These are phyloP conservation scores for Davidsoniella eucalypti DNA, from an alignment of 2,329 filamentous ascomycete species.

Conservation along the genomic window DNA sequence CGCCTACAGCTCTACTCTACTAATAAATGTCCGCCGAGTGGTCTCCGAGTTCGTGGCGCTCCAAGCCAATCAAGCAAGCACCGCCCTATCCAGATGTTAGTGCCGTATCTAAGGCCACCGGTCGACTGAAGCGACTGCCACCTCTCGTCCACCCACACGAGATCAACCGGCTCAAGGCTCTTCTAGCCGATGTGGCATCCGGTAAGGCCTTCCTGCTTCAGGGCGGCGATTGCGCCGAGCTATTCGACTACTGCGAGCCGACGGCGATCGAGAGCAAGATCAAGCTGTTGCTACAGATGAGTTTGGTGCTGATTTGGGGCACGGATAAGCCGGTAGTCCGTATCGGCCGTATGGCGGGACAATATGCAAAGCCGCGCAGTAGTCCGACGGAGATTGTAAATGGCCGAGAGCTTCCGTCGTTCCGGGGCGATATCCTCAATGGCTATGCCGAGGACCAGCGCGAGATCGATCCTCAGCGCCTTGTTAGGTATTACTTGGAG, in stretches of 20 bases:
- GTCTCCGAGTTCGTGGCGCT: constrained; percentile 54
- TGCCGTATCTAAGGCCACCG: constrained; percentile 41
- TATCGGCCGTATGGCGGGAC: constrained; percentile 89
- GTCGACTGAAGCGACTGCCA: constrained; percentile 52
- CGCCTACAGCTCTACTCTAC: too few species aligned
- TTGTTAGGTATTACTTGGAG: constrained; percentile 43
- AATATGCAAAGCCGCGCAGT: constrained; percentile 91
- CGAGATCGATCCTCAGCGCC: constrained; percentile 62
- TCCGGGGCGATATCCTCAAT: constrained; percentile 91
- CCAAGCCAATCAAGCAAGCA: constrained; percentile 63
- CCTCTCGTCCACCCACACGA: constrained; percentile 67
- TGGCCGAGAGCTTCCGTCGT: constrained; percentile 69
- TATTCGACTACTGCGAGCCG: constrained; percentile 91
- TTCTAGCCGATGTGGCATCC: constrained; percentile 68
- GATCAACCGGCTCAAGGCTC: constrained; percentile 63
- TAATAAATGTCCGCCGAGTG: constrained; percentile 21
- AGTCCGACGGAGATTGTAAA: constrained; percentile 71
- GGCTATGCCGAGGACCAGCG: constrained; percentile 64
- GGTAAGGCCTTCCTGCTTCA: constrained; percentile 90
- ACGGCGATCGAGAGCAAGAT: constrained; percentile 88
- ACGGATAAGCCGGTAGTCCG: constrained; percentile 67
- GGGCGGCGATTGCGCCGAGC: constrained; percentile 90
- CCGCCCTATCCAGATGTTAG: constrained; percentile 50
- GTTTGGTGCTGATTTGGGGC: constrained; percentile 85
- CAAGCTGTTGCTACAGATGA: constrained; percentile 94